Percentiles rank a stretch among this genome's conserved stretches.
Conservation (phyloP, 2,329 filamentous ascomycete genomes). For the Septoria petroselini region DNA sequence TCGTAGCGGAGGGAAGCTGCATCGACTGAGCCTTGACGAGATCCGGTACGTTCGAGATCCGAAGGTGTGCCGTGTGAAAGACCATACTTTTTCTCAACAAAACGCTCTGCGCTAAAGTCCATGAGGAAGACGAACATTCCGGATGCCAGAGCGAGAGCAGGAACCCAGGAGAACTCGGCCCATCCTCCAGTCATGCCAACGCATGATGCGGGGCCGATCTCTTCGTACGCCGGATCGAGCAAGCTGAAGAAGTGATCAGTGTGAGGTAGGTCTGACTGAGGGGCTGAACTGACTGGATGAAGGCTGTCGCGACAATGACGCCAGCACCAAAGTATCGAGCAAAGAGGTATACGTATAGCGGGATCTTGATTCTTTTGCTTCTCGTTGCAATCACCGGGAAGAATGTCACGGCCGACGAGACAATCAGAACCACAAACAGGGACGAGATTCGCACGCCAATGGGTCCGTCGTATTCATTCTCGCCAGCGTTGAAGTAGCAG, state of each 20-base stretch:
- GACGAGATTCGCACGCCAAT: constrained; percentile 45
- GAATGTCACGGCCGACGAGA: constrained; percentile 44
- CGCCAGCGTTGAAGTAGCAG: constrained; percentile 24
- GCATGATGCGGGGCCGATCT: constrained; percentile 43
- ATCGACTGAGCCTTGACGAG: constrained; percentile 27
- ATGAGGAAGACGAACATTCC: constrained; percentile 52
- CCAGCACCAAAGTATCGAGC: constrained; percentile 49
- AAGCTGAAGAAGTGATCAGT: constrained; percentile 35
- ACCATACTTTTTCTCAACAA: constrained; percentile 50
- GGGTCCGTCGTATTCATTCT: constrained; percentile 55
- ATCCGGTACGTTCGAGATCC: constrained; percentile 15
- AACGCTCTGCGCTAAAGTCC: constrained; percentile 52
- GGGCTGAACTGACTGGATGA: constrained; percentile 41
- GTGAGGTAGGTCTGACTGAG: neutral
- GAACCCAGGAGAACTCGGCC: constrained; percentile 53
- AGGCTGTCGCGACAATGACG: constrained; percentile 49
- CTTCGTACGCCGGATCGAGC: constrained; percentile 33
- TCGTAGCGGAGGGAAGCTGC: constrained; percentile 29
- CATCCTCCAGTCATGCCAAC: constrained; percentile 55
- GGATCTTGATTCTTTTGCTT: constrained; percentile 40
- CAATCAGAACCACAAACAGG: constrained; percentile 46
- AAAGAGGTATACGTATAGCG: constrained; percentile 47
- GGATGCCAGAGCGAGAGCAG: constrained; percentile 51
- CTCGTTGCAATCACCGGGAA: constrained; percentile 50
- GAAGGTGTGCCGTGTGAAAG: constrained; percentile 32